Conservation (phyloP, 1,284 basidiomycete species). For the Singerocomus inundabilis region DNA sequence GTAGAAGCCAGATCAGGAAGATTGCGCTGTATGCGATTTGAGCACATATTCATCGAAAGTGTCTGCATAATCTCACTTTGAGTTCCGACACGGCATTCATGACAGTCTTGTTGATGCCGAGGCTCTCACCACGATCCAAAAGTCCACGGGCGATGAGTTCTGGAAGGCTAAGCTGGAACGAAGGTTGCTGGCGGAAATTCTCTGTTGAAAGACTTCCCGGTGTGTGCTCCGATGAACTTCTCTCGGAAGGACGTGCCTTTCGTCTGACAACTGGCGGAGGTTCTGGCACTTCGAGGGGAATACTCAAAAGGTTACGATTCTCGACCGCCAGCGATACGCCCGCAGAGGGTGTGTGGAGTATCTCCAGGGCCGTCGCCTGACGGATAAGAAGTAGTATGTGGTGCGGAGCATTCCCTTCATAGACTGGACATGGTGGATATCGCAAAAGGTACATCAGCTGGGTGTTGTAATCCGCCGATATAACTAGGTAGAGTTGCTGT, state of each 20-base stretch:
- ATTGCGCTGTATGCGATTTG: constrained; percentile 56
- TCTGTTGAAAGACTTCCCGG: constrained; percentile 18
- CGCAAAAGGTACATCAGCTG: constrained; percentile 82
- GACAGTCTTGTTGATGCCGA: constrained; percentile 78
- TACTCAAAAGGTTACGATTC: constrained; percentile 74
- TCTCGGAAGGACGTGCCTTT: constrained; percentile 34
- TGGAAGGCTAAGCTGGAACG: constrained; percentile 51
- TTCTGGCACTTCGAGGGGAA: constrained; percentile 63
- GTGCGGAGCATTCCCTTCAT: constrained; percentile 39
- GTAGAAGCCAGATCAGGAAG: constrained; percentile 77
- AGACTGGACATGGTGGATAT: constrained; percentile 62
- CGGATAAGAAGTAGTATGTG: constrained; percentile 71
- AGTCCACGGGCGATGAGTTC: constrained; percentile 72
- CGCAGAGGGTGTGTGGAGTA: constrained; percentile 68
- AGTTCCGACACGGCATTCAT: constrained; percentile 75
- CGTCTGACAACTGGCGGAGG: constrained; percentile 43
- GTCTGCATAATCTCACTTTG: constrained; percentile 43
- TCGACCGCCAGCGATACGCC: constrained; percentile 77
- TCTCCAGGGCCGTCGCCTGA: constrained; percentile 79
- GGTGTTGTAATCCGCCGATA: constrained; percentile 80
- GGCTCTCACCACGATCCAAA: constrained; percentile 70
- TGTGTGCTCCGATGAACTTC: constrained; percentile 22
- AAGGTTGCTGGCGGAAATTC: constrained; percentile 44
- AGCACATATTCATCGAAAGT: background rate
- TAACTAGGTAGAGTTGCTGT: constrained; percentile 49